Evolutionary conservation across 164 flowering plant species (phyloP), one percentile per base, ranked within the genome.

Genomic region (Malania oleifera): DNA sequence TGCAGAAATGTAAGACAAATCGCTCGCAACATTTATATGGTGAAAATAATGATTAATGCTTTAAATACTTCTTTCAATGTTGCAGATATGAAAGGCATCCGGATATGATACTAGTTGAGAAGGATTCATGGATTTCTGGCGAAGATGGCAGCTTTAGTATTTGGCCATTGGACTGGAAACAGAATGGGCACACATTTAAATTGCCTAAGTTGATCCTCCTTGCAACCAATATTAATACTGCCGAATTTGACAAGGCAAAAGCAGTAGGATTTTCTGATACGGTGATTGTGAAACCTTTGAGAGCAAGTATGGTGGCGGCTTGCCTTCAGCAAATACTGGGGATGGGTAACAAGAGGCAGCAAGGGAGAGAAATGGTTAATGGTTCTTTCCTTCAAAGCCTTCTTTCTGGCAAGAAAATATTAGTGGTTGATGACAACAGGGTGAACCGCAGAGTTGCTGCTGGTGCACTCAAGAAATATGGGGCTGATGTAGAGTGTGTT

Each of bases 401-500:
- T 41, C 78, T 91, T 19, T 63, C 62, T 55, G 95, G 91, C 19
- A 91, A 81, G 80, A 81, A 82, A 60, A 87, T 91, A 59, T 72
- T 91, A 72, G 96, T 91, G 47, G 96, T 89, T 61, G 98, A 91
- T 74, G 98, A 91, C 69, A 91, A 91, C 63, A 56, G 17, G 46
- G 95, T 91, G 19, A 91, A 91, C 67, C 90, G 88, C 40, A 76
- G 83, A 69, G 98, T 91, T 67, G 98, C 96, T 40, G 95, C 85
- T 3, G 91, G 95, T 58, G 93, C 91, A 28, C 79, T 91, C 26
- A 83, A 85, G 78, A 91, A 91, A 62, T 87, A 82, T 63, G 96
- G 98, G 27, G 96, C 98, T 39, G 69, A 66, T 13, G 95, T 91
- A 8, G 84, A 79, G 74, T 86, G 98, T 73, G 95, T 72, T 26